phyloP scores from a whole-genome alignment of 179 eudicot genomes.

The Corrigiola litoralis region DNA sequence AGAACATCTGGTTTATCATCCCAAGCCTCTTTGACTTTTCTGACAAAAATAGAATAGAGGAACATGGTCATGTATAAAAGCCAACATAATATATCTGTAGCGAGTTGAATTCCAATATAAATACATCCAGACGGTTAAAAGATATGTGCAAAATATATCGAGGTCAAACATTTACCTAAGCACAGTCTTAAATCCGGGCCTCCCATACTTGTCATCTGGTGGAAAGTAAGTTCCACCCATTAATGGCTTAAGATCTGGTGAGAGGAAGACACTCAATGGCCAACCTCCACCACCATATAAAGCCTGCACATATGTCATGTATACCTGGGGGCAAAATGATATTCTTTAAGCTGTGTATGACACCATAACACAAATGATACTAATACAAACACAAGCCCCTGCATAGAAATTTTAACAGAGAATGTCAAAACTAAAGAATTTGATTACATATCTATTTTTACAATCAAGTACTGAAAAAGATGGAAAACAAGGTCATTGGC shows the following conservation, averaged over 20 bases:
- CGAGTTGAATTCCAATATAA: neutral
- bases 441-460: neutral
- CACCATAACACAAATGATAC: neutral
- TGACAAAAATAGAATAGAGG: slow-evolving; percentile 23
- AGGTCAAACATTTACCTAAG: slow-evolving; percentile 50
- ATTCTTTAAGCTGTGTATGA: neutral
- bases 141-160: neutral
- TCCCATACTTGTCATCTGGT: slow-evolving; percentile 86
- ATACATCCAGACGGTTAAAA: neutral
- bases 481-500: neutral
- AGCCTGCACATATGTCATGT: slow-evolving; percentile 97
- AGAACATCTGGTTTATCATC: slow-evolving; percentile 60
- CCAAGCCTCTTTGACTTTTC: slow-evolving; percentile 98
- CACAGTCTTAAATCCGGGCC: slow-evolving; percentile 90
- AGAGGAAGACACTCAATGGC: slow-evolving; percentile 87
- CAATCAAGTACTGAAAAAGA: neutral
- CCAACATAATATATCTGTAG: neutral
- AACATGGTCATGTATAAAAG: neutral
- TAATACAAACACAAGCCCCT: neutral
- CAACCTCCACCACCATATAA: slow-evolving; percentile 97
- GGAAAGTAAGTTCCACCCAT: slow-evolving; percentile 99
- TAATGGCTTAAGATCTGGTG: slow-evolving; percentile 90
- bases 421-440: neutral
- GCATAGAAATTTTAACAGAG: neutral
- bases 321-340: slow-evolving; percentile 49